A percentile compares a stretch with the other conserved stretches of the same genome.
phyloP scores from a whole-genome alignment of 371 early-diverging fungal genomes.

The Syncephalis plumigaleata region DNA sequence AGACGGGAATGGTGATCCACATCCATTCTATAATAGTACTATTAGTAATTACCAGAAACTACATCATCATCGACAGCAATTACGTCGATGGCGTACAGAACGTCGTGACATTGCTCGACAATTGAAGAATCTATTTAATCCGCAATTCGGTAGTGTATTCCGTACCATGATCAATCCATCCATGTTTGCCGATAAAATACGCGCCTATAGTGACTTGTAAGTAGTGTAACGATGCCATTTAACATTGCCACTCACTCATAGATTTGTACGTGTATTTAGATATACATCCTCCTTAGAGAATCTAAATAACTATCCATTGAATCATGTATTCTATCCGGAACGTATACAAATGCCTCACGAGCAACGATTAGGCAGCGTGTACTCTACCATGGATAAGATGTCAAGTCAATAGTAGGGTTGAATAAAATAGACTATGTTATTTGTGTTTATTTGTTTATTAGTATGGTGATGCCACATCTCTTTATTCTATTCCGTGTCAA shows the following conservation, averaged over 20 bases:
- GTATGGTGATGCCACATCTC: too few relatives aligned
- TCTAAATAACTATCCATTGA: conserved; percentile 26
- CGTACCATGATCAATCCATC: conserved; percentile 42
- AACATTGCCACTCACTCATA: conserved; percentile 14
- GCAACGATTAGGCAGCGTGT: neutral
- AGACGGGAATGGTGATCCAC: too few relatives aligned
- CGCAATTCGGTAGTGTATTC: conserved; percentile 46
- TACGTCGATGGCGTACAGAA: conserved; percentile 21
- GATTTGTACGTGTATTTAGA: conserved; percentile 4
- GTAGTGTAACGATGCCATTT: neutral
- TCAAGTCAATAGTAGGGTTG: too few relatives aligned
- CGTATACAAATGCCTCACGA: conserved; percentile 42
- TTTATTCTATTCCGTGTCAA: too few relatives aligned
- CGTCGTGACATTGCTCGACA: conserved; percentile 20
- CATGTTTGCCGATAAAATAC: conserved; percentile 41
- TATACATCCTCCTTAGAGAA: conserved; percentile 40
- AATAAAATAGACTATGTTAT: too few relatives aligned
- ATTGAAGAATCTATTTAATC: conserved; percentile 30
- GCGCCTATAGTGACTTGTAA: conserved; percentile 23
- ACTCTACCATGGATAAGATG: too few relatives aligned
- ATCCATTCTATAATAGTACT: too few relatives aligned
- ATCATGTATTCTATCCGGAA: conserved; percentile 44
- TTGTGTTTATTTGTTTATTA: too few relatives aligned
- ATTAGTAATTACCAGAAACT: too few relatives aligned
- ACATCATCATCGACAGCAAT: neutral